Evolutionary conservation across 345 rosid species (phyloP), one percentile per base, ranked within the genome.

Genomic region (Brassica rapa): DNA sequence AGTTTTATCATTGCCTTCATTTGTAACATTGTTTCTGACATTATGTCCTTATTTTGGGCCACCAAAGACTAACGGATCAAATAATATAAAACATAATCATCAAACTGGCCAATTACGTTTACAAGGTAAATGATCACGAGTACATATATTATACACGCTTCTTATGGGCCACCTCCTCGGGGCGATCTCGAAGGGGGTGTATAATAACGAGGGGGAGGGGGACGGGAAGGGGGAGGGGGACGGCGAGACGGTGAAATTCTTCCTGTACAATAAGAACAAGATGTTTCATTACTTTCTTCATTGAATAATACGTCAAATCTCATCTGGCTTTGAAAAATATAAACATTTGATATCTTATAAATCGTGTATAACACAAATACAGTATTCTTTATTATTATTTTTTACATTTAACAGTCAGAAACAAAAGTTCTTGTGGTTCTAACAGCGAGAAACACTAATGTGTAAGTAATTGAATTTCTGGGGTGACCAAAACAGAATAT

Each of bases 181-280:
- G 56, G 25, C 2, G 75, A 39, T 37, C 0, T 60, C 0, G 66
- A 59, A 39, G 56, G 37, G 62, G 75, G 66, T 24, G 43, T 33
- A 37, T 71, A 59, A 4, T 4, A 59, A 7, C 7, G 68, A 37
- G 51, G 74, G 6, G 73, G 62, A 30, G 62, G 72, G 4, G 72
- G 27, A 68, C 14, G 61, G 1, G 2, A 8, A 1, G 56, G 56
- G 19, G 56, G 15, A 49, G 15, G 24, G 19, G 59, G 59, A 4
- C 49, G 49, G 15, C 21, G 65, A 33, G 66, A 24, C 21, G 2
- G 35, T 59, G 56, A 57, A 11, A 7, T 57, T 23, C 8, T 57
- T 23, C 74, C 74, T 71, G 55, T 14, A 35, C 2, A 71, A 35
- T 7, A 56, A 8, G 27, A 9, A 69, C 23, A 5, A 16, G 5